Percentiles rank a stretch among this genome's conserved stretches.
Evolutionary conservation across 1,139 yeast genomes (phyloP).

Genomic region (Saccharomyces hybrid): DNA sequence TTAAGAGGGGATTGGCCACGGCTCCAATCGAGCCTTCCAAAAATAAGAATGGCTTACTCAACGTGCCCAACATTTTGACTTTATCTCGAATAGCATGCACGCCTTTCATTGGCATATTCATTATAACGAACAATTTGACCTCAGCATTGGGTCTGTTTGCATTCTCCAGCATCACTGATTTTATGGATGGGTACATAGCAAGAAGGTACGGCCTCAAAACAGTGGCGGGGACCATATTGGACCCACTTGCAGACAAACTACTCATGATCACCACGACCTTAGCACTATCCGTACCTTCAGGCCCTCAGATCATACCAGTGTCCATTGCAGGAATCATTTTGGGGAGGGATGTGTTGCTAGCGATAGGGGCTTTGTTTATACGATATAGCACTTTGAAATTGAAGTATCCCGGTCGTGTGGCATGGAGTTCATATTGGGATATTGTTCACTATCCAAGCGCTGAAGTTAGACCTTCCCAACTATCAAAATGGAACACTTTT

Average conservation of each 20-base stretch:
- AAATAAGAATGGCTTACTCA: conserved; percentile 44
- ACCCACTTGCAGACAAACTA: conserved; percentile 92
- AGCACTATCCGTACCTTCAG: conserved; percentile 55
- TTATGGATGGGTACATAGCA: conserved; percentile 87
- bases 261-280: conserved; percentile 82
- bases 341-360: conserved; percentile 77
- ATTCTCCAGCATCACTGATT: conserved; percentile 85
- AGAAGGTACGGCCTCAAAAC: conserved; percentile 69
- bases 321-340: conserved; percentile 66
- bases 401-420: conserved; percentile 43
- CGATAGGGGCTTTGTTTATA: conserved; percentile 65
- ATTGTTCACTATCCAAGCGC: conserved; percentile 68
- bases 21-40: neutral
- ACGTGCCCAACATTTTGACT: conserved; percentile 81
- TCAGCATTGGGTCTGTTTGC: conserved; percentile 67
- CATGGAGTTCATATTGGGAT: conserved; percentile 66
- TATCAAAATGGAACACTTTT: conserved; percentile 84
- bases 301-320: conserved; percentile 50
- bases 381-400: conserved; percentile 68
- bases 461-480: conserved; percentile 79
- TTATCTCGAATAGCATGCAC: conserved; percentile 69
- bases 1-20: neutral
- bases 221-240: conserved; percentile 82
- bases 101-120: conserved; percentile 75
- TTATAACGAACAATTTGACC: conserved; percentile 52